phyloP scores from a whole-genome alignment of 768 basidiomycete species.

The Phanerochaete sordida region DNA sequence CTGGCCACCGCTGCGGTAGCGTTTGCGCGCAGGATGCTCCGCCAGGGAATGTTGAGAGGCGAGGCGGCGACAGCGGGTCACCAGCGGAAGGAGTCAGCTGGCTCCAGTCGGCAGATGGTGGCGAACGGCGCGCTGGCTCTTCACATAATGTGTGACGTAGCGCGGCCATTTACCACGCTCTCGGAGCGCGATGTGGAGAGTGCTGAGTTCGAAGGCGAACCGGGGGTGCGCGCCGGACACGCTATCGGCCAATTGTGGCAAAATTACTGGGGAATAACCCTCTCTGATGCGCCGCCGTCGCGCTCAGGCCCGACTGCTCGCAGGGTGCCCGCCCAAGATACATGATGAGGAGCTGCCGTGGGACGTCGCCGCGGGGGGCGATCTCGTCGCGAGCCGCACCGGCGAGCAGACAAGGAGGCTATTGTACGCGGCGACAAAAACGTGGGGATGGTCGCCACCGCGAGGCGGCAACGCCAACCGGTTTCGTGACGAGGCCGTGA shows the following conservation, averaged over 20 bases:
- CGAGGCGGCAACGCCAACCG: conserved; percentile 1
- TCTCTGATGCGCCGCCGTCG: background rate
- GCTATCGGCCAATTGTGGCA: background rate
- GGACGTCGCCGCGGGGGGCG: background rate
- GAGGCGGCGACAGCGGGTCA: background rate
- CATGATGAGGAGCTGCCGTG: too few relatives aligned
- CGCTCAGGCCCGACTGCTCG: too few relatives aligned
- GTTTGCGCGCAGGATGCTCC: background rate
- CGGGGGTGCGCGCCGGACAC: background rate
- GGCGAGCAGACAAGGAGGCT: background rate
- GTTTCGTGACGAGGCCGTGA: conserved; percentile 4
- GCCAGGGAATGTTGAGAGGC: background rate
- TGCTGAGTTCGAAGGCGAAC: background rate
- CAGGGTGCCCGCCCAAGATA: too few relatives aligned
- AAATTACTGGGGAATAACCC: background rate
- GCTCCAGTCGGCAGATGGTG: background rate
- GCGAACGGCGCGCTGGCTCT: background rate
- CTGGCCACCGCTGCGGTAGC: background rate
- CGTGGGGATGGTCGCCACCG: conserved; percentile 6
- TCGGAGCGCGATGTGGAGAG: background rate
- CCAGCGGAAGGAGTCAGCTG: background rate
- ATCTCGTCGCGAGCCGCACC: background rate
- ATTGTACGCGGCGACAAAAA: conserved; percentile 1
- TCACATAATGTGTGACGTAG: background rate
- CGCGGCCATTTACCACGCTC: background rate